Base-by-base conservation (phyloP, 148 eudicot genomes). In the Oxyria digyna region DNA sequence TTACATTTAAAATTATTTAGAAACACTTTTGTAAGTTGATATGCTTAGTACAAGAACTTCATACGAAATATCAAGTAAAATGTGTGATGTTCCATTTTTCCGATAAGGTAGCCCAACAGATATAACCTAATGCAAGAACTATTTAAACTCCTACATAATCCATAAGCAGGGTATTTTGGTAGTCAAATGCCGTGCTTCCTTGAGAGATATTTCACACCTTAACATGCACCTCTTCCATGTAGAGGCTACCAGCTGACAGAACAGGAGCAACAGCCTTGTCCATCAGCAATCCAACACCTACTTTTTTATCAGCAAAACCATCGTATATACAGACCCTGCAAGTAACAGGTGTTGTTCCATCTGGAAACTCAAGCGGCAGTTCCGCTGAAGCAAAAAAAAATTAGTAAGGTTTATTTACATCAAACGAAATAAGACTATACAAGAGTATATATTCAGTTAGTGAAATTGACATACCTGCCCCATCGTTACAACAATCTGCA, bases 301-400 rank as follows among this genome's bases (percentile, higher is more conserved):
- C 99, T 76, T 91, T 94, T 77, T 88, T 81, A 62, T 89, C 91
- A 62, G 84, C 49, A 69, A 92, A 90, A 75, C 89, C 80, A 77
- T 94, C 97, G 73, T 86, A 94, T 70, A 91, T 79, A 75, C 91
- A 94, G 29, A 94, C 99, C 71, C 97, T 93, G 75, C 91, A 86
- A 4, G 99, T 84, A 40, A 91, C 97, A 33, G 99, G 97, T 50
- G 97, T 91, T 15, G 99, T 94, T 64, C 99, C 99, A 82, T 94
- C 97, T 0, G 99, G 97, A 77, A 94, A 94, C 82, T 90, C 97
- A 76, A 94, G 78, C 6, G 99, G 99, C 69, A 91, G 76, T 74
- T 85, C 97, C 71, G 87, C 99, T 81, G 77, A 71, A 29, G 38
- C 62, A 63, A 27, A 78, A 3, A n/a, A 29, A 29, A 29, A 27